Percentiles rank a stretch among this genome's conserved stretches.
phyloP scores from a whole-genome alignment of 805 yeast genomes.

The Starmerella floricola region DNA sequence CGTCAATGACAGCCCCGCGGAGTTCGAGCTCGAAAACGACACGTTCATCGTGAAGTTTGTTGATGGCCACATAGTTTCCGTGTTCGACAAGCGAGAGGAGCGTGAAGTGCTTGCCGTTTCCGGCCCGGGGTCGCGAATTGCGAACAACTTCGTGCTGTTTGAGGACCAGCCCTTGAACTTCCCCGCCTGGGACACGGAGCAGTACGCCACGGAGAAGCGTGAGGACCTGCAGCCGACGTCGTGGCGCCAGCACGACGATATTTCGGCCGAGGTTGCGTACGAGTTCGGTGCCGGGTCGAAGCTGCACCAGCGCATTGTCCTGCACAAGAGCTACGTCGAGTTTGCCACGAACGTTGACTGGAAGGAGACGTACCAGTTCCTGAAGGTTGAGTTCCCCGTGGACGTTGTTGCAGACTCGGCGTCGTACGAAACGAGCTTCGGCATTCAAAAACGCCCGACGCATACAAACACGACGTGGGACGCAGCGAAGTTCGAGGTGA shows the following conservation, averaged over 20 bases:
- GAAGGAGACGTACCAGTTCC: conserved; percentile 77
- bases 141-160: conserved; percentile 68
- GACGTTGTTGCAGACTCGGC: conserved; percentile 66
- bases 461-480: conserved; percentile 95
- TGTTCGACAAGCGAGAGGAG: conserved; percentile 43
- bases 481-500: conserved; percentile 89
- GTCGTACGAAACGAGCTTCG: conserved; percentile 87
- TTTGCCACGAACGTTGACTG: conserved; percentile 55
- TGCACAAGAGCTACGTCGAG: conserved; percentile 32
- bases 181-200: conserved; percentile 98
- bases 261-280: conserved; percentile 11
- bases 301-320: conserved; percentile 17
- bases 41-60: conserved; percentile 46
- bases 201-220: conserved; percentile 68
- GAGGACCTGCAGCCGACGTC: conserved; percentile 32
- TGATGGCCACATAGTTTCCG: conserved; percentile 51
- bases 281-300: conserved; percentile 14
- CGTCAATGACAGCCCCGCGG: background rate
- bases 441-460: conserved; percentile 81
- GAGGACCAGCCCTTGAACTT: conserved; percentile 83
- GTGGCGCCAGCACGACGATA: conserved; percentile 12
- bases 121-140: too few species aligned
- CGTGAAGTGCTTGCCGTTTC: conserved; percentile 52
- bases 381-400: conserved; percentile 92
- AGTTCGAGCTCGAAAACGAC: conserved; percentile 43